Base-by-base conservation (phyloP, 495 filamentous ascomycete genomes). In the Neurospora discreta region DNA sequence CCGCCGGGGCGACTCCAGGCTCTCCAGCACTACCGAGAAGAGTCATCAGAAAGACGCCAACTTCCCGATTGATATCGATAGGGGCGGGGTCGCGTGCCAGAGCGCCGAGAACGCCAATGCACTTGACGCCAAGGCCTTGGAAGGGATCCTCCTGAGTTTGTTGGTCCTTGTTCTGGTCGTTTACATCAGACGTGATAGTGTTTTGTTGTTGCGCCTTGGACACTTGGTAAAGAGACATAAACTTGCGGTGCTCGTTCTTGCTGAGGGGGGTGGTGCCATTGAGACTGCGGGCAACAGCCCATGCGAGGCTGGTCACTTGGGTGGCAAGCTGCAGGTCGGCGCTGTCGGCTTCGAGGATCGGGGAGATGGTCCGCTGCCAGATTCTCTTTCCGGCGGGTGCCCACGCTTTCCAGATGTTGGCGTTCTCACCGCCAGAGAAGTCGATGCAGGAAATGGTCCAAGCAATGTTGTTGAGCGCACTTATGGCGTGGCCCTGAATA, bases 151-250 rank as follows among this genome's bases (percentile, higher is more conserved):
- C 71, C 10, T 74, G 69, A 36, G 26, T 26, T 33, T 30, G 52
- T 18, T 65, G 52, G 26, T 33, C 52, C 52, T 65, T 65, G 23
- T 65, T 65, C 20, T 76, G 71, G 9, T 78, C 76, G 6, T 73
- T 77, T 39, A 71, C 71, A 15, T 76, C 73, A 16, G 77, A 70
- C 18, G 76, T 74, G n/a, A 72, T 67, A 9, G 68, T 41, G n/a
- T 38, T 30, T 40, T 70, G 52, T 33, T 68, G 58, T 33, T 65
- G 72, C 43, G 65, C 76, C 71, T 81, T 83, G 69, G 87, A 83
- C 18, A 85, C 87, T 52, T 86, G 84, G 74, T 89, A 89, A 43
- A 90, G 82, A 39, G 86, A 81, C 70, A 90, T 88, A 75, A 90
- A 90, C 68, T 85, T 87, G 70, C 83, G 81, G 42, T 87, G 86